A percentile compares a stretch with the other conserved stretches of the same genome.
Evolutionary conservation across 1,139 yeast genomes (phyloP).

Genomic region (Arxiozyma slooffiae): DNA sequence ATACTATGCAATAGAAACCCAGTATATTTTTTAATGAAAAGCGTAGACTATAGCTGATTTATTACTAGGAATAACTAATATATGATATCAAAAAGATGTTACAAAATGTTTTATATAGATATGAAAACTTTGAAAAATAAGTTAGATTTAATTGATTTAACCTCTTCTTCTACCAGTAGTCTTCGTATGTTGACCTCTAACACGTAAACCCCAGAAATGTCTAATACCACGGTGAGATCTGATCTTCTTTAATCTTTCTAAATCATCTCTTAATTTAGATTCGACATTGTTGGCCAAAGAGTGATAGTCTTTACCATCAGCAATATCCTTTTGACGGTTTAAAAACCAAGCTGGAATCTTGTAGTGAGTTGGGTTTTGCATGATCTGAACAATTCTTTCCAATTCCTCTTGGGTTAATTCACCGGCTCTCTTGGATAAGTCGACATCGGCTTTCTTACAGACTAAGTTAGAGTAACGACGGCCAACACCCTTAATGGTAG

Average conservation of each 20-base stretch:
- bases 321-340: conserved; percentile 98
- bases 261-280: conserved; percentile 98
- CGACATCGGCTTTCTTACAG: conserved; percentile 99
- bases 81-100: background rate
- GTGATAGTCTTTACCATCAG: conserved; percentile 99
- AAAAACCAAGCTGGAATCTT: conserved; percentile 99
- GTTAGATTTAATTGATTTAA: conserved; percentile 16
- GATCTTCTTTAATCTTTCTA: conserved; percentile 99
- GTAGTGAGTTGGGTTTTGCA: conserved; percentile 99
- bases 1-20: background rate
- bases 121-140: background rate
- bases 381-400: conserved; percentile 98
- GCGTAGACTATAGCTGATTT: background rate
- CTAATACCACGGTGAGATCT: conserved; percentile 99
- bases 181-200: conserved; percentile 99
- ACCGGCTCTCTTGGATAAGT: conserved; percentile 98
- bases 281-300: conserved; percentile 97
- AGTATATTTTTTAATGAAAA: background rate
- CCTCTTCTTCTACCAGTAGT: conserved; percentile 85
- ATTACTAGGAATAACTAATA: background rate
- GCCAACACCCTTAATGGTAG: conserved; percentile 99
- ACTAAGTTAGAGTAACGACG: conserved; percentile 99
- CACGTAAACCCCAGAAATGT: conserved; percentile 98
- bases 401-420: conserved; percentile 99
- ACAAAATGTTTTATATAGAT: background rate